Evolutionary conservation across 257 asterid species (phyloP).

Genomic region (Jacaranda mimosifolia): DNA sequence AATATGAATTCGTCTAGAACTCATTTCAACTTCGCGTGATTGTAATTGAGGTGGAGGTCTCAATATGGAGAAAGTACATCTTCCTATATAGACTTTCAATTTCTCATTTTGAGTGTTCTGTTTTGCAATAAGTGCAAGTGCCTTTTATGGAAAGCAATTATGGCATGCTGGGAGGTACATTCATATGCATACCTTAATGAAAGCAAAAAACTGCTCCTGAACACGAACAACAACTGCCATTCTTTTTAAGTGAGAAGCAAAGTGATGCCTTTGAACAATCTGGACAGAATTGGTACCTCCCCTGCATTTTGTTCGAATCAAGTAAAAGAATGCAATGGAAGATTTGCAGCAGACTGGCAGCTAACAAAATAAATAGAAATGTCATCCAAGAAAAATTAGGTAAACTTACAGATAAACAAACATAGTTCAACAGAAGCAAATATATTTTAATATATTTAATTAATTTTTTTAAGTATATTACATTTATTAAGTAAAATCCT

Average conservation of each 20-base stretch:
- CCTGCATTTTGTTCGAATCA: conserved; percentile 61
- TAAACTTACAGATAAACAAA: conserved; percentile 12
- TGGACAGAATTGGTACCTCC: conserved; percentile 88
- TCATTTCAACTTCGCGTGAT: neutral
- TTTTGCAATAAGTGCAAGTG: conserved; percentile 29
- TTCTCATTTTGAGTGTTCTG: conserved; percentile 15
- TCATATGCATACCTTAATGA: conserved; percentile 73
- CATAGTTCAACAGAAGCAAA: neutral
- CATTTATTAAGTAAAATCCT: neutral
- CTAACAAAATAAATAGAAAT: neutral
- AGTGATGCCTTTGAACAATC: conserved; percentile 97
- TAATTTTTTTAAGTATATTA: no score
- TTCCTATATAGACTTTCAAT: conserved; percentile 5
- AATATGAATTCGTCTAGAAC: conserved; percentile 3
- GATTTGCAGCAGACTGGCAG: conserved; percentile 25
- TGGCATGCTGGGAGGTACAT: conserved; percentile 11
- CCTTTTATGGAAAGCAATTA: conserved; percentile 26
- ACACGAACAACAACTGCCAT: conserved; percentile 96
- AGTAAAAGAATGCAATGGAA: conserved; percentile 33
- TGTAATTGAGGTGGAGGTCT: conserved; percentile 11
- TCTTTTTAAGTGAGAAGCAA: conserved; percentile 94
- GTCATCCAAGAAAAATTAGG: conserved; percentile 4
- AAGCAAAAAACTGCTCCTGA: conserved; percentile 89
- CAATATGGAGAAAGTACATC: conserved; percentile 1
- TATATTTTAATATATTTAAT: neutral